Conservation (phyloP, 176 grass and related monocot genomes). For the Cymbopogon citratus region DNA sequence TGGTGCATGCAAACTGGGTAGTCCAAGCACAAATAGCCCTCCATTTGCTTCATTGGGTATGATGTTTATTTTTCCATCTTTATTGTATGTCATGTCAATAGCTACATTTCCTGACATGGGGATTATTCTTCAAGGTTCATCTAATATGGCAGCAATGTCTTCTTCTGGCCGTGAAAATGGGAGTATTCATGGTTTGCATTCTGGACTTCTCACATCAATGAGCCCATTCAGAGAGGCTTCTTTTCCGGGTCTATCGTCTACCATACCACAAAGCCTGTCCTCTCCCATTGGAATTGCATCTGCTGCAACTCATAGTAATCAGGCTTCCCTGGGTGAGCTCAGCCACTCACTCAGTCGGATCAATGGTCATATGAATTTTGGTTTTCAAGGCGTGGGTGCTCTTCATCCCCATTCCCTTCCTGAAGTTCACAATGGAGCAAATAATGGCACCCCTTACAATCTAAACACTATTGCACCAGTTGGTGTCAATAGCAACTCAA, state of each 20-base stretch:
- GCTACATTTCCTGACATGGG: constrained; percentile 19
- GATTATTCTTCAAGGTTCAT: constrained; percentile 24
- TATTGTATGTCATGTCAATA: constrained; percentile 8
- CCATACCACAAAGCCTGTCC: constrained; percentile 60
- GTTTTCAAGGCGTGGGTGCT: constrained; percentile 48
- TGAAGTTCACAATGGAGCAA: constrained; percentile 54
- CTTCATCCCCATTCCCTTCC: constrained; percentile 82
- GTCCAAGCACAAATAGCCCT: constrained; percentile 59
- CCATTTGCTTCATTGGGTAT: constrained; percentile 57
- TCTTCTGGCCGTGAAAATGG: constrained; percentile 59
- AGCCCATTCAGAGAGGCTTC: constrained; percentile 57
- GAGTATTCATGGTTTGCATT: constrained; percentile 46
- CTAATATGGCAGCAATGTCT: constrained; percentile 29
- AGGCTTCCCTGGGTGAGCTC: constrained; percentile 36
- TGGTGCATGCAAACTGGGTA: constrained; percentile 44
- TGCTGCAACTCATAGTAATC: constrained; percentile 32
- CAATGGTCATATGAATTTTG: constrained; percentile 57
- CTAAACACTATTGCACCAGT: constrained; percentile 43
- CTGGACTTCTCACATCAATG: constrained; percentile 43
- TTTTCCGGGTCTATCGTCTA: constrained; percentile 65
- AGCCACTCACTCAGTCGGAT: constrained; percentile 60
- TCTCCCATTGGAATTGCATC: constrained; percentile 61
- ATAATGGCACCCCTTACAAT: constrained; percentile 55
- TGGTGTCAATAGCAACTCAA: constrained; percentile 43
- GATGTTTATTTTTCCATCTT: constrained; percentile 4